Evolutionary conservation across 2,329 filamentous ascomycete species (phyloP), one percentile per base, ranked within the genome.

Genomic region (Fusarium solani-melongenae): DNA sequence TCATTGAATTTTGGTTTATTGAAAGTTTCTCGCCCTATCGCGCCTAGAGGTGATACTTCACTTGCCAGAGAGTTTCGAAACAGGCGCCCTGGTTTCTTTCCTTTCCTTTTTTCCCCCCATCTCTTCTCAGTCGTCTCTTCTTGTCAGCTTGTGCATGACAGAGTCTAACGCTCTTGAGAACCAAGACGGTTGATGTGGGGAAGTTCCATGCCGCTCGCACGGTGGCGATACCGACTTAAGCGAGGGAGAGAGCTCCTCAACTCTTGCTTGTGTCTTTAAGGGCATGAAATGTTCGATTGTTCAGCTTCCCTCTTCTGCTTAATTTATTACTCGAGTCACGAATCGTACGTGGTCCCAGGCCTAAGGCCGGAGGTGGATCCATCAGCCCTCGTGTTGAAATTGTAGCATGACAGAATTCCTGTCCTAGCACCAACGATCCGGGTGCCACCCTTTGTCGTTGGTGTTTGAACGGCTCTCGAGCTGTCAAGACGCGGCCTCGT

Each of bases 171-270:
- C 38, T 62, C 62, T 67, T 46, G 62, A 66, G 65, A 62, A 41
- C 61, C 33, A 56, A 62, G 69, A 72, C 64, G 57, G 72, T 76
- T 76, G 53, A 65, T 74, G 76, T 78, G 76, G 73, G 66, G 72
- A 70, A 57, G 57, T 49, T 20, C 41, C 39, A 55, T 33, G 11
- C 39, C 60, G 36, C 57, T 69, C 74, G 64, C 74, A 77, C 76
- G 63, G 76, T 77, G 64, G 53, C 51, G 44, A 69, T 71, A 68
- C 76, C 68, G 62, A 36, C 76, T 71, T 65, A 36, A 57, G 58
- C 71, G 67, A 72, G 67, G 58, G 55, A 59, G 53, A 65, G 15
- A 29, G 27, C 27, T 22, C 29, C 20, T 34, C 57, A 41, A 33
- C 39, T 44, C 57, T 44, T n/a, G 44, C 15, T 49, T 22, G 7